These are phyloP conservation scores for Wolfiporia cocos DNA, from an alignment of 1,284 basidiomycete species.

Conservation along the genomic window DNA sequence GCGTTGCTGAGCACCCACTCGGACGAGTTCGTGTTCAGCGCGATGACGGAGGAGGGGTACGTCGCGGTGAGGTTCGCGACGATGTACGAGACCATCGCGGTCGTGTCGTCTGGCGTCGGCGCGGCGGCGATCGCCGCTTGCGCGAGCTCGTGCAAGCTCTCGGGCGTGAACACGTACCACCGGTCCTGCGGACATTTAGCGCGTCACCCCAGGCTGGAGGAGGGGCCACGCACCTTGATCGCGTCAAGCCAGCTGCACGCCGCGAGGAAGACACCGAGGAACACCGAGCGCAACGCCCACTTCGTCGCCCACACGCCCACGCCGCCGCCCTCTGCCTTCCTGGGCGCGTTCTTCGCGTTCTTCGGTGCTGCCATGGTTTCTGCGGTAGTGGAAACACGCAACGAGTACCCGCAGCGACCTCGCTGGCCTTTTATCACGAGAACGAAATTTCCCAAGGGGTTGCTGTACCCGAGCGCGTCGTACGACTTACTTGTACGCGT, in stretches of 20 bases:
- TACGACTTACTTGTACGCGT: too few species aligned
- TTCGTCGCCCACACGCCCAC: conserved; percentile 22
- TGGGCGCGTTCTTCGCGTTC: too few species aligned
- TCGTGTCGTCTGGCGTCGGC: conserved; percentile 34
- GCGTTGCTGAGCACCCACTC: conserved; percentile 99
- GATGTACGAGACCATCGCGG: conserved; percentile 73
- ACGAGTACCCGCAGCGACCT: too few species aligned
- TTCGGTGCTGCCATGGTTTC: too few species aligned
- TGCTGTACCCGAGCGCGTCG: too few species aligned
- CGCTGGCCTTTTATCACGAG: too few species aligned
- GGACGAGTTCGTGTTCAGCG: conserved; percentile 55
- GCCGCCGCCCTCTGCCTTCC: too few species aligned
- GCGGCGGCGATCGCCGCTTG: conserved; percentile 32
- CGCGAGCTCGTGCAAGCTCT: conserved; percentile 62
- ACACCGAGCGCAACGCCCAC: conserved; percentile 40
- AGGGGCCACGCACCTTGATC: conserved; percentile 31
- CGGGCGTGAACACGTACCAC: conserved; percentile 74
- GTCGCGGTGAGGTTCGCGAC: conserved; percentile 66
- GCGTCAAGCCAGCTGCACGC: conserved; percentile 36
- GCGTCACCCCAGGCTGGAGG: conserved; percentile 14
- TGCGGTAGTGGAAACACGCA: too few species aligned
- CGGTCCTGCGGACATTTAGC: conserved; percentile 27
- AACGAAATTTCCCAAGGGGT: too few species aligned
- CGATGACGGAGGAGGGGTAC: conserved; percentile 50
- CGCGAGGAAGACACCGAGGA: conserved; percentile 31